Conservation (phyloP, 768 basidiomycete species). For the Lentinula sp. region DNA sequence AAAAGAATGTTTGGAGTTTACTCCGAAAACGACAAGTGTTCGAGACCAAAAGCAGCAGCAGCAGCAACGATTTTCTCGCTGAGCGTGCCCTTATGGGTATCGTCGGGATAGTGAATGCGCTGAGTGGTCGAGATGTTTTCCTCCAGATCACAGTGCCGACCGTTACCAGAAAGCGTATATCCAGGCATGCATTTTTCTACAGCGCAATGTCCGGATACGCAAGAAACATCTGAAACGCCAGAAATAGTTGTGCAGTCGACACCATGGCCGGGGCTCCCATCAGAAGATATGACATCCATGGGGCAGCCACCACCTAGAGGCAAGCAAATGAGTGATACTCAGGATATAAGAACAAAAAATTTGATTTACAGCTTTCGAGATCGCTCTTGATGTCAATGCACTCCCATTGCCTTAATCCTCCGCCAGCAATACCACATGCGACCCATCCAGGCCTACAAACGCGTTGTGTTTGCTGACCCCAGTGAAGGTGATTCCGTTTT, state of each 20-base stretch:
- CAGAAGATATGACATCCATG: slow-evolving; percentile 18
- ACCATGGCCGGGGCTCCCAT: slow-evolving; percentile 12
- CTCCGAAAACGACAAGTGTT: background rate
- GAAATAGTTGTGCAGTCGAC: slow-evolving; percentile 30
- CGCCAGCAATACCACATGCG: slow-evolving; percentile 26
- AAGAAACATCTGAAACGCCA: slow-evolving; percentile 30
- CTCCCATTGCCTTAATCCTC: slow-evolving; percentile 25
- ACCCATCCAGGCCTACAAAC: slow-evolving; percentile 20
- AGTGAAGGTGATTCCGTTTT: slow-evolving; percentile 11
- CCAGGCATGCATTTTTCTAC: slow-evolving; percentile 27
- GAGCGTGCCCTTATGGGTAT: background rate
- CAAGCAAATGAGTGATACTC: background rate
- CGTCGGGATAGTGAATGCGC: background rate
- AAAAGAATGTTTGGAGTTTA: background rate
- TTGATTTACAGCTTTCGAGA: slow-evolving; percentile 30
- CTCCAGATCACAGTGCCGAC: slow-evolving; percentile 7
- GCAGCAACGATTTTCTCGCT: background rate
- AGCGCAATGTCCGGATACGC: slow-evolving; percentile 23
- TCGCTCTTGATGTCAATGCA: slow-evolving; percentile 26
- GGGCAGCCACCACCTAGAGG: slow-evolving; percentile 29
- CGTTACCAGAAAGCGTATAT: slow-evolving; percentile 10
- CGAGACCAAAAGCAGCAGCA: background rate
- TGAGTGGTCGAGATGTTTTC: background rate
- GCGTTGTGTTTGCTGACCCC: slow-evolving; percentile 14
- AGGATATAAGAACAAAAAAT: background rate